Base-by-base conservation (phyloP, 495 filamentous ascomycete species). In the Penicillium alfredii region DNA sequence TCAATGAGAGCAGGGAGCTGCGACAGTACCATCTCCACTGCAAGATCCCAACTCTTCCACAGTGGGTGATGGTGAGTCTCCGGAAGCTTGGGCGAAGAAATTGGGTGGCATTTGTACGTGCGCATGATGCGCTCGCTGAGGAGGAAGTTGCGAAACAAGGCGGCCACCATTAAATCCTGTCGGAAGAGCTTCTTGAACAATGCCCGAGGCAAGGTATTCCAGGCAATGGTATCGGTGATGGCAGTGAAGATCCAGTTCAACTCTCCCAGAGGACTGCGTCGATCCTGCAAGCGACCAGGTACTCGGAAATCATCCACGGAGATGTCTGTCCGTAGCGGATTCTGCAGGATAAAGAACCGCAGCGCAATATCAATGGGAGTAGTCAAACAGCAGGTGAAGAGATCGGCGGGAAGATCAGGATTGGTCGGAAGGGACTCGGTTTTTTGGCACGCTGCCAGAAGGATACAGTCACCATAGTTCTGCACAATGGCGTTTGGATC, bases 171-270 rank as follows among this genome's bases (percentile, higher is more conserved):
- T n/a, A 99, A 69, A 56, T 99, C 92, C 52, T 99, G 92, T 7
- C 92, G 70, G 56, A 97, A 99, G 33, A 96, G 84, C 50, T 93
- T 93, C 64, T 93, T 90, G 62, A 99, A 99, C 11, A 94, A 64
- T 10, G 86, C 76, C 3, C 88, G 80, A 6, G 88, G 84, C 8
- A 99, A 64, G 3, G 82, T 87, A 30, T 95, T 97, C 92, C 92
- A 99, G 5, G 92, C 92, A 53, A 99, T 99, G 1, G 92, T 97
- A 57, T 99, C 92, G 2, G 92, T 99, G 39, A 99, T 96, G 9
- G 92, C 92, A 2, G 92, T 99, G 49, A 99, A 95, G 14, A 99
- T 99, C 92, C 92, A 99, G 56, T 97, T 97, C 3, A 99, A 64
- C 61, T 99, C 92, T 28, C 92, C 92, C 25, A 97, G 75, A 1